These are phyloP conservation scores for Fusarium goolgardi DNA, from an alignment of 2,329 filamentous ascomycete species.

Conservation along the genomic window DNA sequence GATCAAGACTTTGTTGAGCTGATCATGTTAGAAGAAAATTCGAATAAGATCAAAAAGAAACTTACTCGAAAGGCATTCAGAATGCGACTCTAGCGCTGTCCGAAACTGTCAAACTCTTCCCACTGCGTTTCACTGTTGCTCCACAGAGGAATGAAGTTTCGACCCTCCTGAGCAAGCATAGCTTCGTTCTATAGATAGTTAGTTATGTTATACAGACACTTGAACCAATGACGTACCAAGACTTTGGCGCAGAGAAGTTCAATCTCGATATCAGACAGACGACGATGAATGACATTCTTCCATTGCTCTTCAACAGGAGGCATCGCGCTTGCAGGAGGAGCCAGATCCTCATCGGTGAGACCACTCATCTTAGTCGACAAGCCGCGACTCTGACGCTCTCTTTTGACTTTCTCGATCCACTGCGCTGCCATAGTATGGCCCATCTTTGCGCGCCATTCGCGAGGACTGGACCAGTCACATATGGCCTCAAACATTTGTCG, in stretches of 20 bases:
- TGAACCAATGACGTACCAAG: slow-evolving; percentile 6
- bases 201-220: too few relatives aligned
- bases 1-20: slow-evolving; percentile 43
- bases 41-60: accelerated
- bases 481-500: slow-evolving; percentile 39
- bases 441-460: slow-evolving; percentile 42
- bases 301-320: slow-evolving; percentile 31
- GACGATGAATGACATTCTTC: slow-evolving; percentile 38
- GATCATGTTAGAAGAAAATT: neutral
- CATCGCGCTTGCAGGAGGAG: slow-evolving; percentile 29
- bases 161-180: slow-evolving; percentile 33
- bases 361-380: slow-evolving; percentile 10
- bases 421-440: slow-evolving; percentile 10
- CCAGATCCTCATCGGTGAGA: slow-evolving; percentile 26
- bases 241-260: slow-evolving; percentile 40
- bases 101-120: slow-evolving; percentile 42
- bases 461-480: slow-evolving; percentile 32
- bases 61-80: slow-evolving; percentile 40
- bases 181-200: slow-evolving; percentile 25
- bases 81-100: slow-evolving; percentile 43
- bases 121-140: slow-evolving; percentile 41
- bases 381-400: neutral
- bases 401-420: slow-evolving; percentile 20
- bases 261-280: slow-evolving; percentile 39
- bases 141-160: slow-evolving; percentile 40